These are phyloP conservation scores for Penicillium sp. DNA, from an alignment of 2,329 filamentous ascomycete genomes.

Conservation along the genomic window DNA sequence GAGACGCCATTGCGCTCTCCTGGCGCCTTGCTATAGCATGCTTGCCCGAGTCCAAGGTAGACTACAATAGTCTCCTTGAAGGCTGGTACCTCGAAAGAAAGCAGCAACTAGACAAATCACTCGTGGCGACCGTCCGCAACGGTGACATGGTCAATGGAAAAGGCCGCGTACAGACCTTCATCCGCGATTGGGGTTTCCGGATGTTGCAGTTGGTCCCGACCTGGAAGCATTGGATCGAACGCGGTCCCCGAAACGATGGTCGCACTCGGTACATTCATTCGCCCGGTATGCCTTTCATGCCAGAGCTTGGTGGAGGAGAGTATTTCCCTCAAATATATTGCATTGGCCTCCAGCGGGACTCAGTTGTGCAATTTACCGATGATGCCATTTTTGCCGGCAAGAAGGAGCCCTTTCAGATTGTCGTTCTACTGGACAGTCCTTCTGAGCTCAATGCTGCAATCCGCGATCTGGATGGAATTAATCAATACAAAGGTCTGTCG, in stretches of 20 bases:
- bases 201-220: slow-evolving; percentile 32
- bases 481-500: background rate
- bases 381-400: slow-evolving; percentile 31
- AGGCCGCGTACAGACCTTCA: slow-evolving; percentile 28
- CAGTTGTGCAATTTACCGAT: slow-evolving; percentile 32
- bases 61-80: slow-evolving; percentile 25
- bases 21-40: slow-evolving; percentile 39
- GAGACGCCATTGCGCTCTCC: slow-evolving; percentile 39
- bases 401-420: slow-evolving; percentile 33
- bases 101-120: slow-evolving; percentile 38
- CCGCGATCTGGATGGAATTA: background rate
- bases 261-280: slow-evolving; percentile 31
- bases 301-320: slow-evolving; percentile 30
- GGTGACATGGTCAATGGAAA: slow-evolving; percentile 34
- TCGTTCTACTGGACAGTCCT: slow-evolving; percentile 26
- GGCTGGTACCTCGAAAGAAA: slow-evolving; percentile 40
- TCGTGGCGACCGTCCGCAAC: slow-evolving; percentile 36
- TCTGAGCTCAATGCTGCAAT: slow-evolving; percentile 2
- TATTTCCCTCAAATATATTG: slow-evolving; percentile 38
- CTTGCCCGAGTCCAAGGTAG: slow-evolving; percentile 8
- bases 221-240: slow-evolving; percentile 29
- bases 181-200: slow-evolving; percentile 38
- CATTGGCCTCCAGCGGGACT: slow-evolving; percentile 6
- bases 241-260: slow-evolving; percentile 29
- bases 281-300: slow-evolving; percentile 34